Evolutionary conservation across 1,284 basidiomycete species (phyloP).

Genomic region (Ceratobasidium sp.): DNA sequence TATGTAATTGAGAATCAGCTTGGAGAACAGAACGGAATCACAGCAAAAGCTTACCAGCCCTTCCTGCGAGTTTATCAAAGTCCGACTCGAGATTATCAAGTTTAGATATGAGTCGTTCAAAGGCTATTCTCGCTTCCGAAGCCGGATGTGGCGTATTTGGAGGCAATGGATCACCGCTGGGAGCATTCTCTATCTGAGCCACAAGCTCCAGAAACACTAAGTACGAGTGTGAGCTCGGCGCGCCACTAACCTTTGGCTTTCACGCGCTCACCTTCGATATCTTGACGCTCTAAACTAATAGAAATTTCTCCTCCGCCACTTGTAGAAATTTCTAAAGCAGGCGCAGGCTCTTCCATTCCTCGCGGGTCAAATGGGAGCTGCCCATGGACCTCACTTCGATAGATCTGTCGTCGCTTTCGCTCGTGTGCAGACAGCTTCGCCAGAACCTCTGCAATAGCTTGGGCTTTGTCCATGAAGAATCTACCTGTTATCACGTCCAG

Average conservation of each 20-base stretch:
- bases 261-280: constrained; percentile 72
- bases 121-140: constrained; percentile 64
- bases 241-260: constrained; percentile 12
- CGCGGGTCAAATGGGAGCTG: constrained; percentile 81
- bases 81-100: constrained; percentile 80
- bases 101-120: constrained; percentile 74
- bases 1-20: constrained; percentile 50
- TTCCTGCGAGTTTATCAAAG: constrained; percentile 83
- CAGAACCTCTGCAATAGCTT: constrained; percentile 72
- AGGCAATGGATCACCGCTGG: constrained; percentile 39
- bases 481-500: constrained; percentile 59
- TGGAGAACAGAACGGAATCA: neutral
- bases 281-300: constrained; percentile 74
- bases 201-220: constrained; percentile 70
- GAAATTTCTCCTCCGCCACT: constrained; percentile 63
- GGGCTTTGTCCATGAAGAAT: constrained; percentile 81
- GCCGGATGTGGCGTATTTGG: constrained; percentile 65
- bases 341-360: constrained; percentile 79
- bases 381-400: constrained; percentile 79
- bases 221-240: neutral
- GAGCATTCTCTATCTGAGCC: constrained; percentile 71
- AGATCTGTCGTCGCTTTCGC: constrained; percentile 77
- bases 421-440: constrained; percentile 61
- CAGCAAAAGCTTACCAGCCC: constrained; percentile 66
- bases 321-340: constrained; percentile 79